Base-by-base conservation (phyloP, 805 yeast species). In the Myxozyma monticola region DNA sequence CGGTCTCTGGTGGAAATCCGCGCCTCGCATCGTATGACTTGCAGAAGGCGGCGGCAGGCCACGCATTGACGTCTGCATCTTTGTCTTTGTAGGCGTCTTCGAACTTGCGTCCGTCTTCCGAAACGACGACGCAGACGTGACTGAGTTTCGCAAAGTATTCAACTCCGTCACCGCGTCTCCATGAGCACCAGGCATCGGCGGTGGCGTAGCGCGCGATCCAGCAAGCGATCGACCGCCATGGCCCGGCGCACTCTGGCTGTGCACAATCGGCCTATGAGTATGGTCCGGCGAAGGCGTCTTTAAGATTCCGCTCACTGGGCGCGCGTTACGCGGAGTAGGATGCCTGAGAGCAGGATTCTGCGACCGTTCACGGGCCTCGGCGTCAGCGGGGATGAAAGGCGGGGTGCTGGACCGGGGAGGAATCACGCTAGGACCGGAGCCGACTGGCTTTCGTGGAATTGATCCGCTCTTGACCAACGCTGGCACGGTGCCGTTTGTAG, bases 361-460 rank as follows among this genome's bases (percentile, higher is more conserved):
- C 31, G 49, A 49, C 9, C 37, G 21, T 18, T 30, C 37, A 12
- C 49, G 47, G 6, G 48, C 30, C 14, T 45, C 48, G 18, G 35
- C 26, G 15, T 45, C 49, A 10, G 54, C 48, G 59, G 96, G 86
- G 72, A 88, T 96, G 54, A 86, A 8, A 2, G 42, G 42, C 5
- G 4, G 42, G 17, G 15, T 24, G 29, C 10, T 8, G 3, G 26
- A 17, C 22, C 17, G 12, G 28, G n/a, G 20, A 10, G 10, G 39
- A 10, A 8, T 5, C 9, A 9, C 24, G 39, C 10, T 12, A 31
- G 10, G 28, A 14, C 25, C 41, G 2, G 47, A 14, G 9, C 34
- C 34, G 20, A 34, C 41, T 12, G 47, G 35, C 31, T 38, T 33
- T 9, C 31, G 40, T 17, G 39, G 21, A 30, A 20, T 10, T 10